Evolutionary conservation across 2,329 filamentous ascomycete genomes (phyloP).

Genomic region (Penicillium sp.): DNA sequence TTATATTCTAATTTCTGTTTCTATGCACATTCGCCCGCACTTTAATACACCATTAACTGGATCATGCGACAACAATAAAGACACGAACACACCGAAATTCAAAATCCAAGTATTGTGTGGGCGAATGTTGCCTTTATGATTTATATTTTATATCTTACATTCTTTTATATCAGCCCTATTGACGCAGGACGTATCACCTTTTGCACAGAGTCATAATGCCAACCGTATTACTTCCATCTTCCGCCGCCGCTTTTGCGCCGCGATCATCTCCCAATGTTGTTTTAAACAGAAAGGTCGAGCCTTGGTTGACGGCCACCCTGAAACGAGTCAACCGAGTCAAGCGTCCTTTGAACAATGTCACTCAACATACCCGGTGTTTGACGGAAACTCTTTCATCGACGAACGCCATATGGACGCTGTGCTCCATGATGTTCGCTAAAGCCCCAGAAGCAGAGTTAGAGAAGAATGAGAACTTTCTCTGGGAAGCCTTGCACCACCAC

Average conservation of each 20-base stretch:
- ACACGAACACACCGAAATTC: slow-evolving; percentile 2
- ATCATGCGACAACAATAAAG: slow-evolving; percentile 21
- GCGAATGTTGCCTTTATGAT: slow-evolving; percentile 43
- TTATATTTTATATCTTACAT: slow-evolving; percentile 27
- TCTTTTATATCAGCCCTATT: slow-evolving; percentile 45
- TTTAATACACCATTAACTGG: slow-evolving; percentile 26
- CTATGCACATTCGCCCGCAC: slow-evolving; percentile 38
- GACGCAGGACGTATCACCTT: slow-evolving; percentile 47
- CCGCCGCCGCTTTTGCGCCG: slow-evolving; percentile 93
- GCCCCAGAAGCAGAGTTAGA: slow-evolving; percentile 80
- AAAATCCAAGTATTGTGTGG: slow-evolving; percentile 29
- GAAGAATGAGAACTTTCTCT: slow-evolving; percentile 75
- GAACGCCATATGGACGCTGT: slow-evolving; percentile 91
- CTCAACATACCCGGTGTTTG: slow-evolving; percentile 91
- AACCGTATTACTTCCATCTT: slow-evolving; percentile 88
- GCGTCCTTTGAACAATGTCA: slow-evolving; percentile 93
- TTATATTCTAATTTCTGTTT: slow-evolving; percentile 30
- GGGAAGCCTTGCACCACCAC: slow-evolving; percentile 89
- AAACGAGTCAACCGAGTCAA: slow-evolving; percentile 97
- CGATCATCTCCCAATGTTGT: slow-evolving; percentile 93
- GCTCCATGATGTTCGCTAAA: slow-evolving; percentile 89
- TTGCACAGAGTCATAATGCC: slow-evolving; percentile 70
- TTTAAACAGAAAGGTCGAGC: slow-evolving; percentile 84
- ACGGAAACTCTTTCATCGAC: slow-evolving; percentile 88
- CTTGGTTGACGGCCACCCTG: slow-evolving; percentile 93